These are phyloP conservation scores for Ochromonadaceae sp. DNA, from an alignment of 352 stramenopile species.

Conservation along the genomic window DNA sequence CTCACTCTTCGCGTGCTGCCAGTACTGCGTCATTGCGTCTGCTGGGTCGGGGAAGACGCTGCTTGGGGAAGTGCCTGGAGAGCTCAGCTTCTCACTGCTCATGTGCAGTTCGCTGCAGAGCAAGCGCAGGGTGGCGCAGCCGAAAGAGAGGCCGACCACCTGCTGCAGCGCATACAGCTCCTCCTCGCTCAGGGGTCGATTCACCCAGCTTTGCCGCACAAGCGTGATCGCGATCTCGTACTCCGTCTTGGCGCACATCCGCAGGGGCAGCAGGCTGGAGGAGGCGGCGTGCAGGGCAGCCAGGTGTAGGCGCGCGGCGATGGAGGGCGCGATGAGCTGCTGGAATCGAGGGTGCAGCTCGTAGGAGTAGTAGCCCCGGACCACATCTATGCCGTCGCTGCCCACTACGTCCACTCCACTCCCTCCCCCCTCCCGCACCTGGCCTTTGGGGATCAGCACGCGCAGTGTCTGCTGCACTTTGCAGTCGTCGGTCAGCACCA, in stretches of 20 bases:
- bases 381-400: no score
- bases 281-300: conserved; percentile 20
- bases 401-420: no score
- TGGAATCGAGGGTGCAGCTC: background rate
- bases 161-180: background rate
- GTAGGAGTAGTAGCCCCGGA: background rate
- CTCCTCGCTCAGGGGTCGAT: conserved; percentile 18
- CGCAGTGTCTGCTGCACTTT: no score
- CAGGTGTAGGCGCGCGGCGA: conserved; percentile 17
- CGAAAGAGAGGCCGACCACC: background rate
- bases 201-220: conserved; percentile 20
- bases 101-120: background rate
- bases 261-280: conserved; percentile 21
- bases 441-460: no score
- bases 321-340: background rate
- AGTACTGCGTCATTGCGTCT: no score
- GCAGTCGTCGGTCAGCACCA: no score
- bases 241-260: conserved; percentile 3
- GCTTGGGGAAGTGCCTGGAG: conserved; percentile 8
- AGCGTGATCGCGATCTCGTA: conserved; percentile 21
- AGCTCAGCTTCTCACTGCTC: background rate
- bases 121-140: background rate
- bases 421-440: no score
- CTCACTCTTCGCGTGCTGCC: no score
- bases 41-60: no score